phyloP scores from a whole-genome alignment of 164 flowering plant species.

The Vitis labrusca region DNA sequence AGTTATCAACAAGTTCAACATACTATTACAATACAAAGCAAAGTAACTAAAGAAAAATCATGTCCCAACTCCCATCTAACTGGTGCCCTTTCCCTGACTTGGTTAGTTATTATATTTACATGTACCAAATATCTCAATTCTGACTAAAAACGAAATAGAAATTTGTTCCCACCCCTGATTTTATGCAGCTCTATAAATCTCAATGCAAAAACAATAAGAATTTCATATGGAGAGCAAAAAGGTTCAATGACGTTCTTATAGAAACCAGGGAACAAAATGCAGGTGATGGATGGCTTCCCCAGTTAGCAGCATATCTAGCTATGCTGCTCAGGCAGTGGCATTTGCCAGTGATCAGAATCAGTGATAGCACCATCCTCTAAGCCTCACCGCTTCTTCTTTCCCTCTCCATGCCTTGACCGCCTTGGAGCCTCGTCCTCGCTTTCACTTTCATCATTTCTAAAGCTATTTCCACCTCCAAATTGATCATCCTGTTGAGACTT shows the following conservation, averaged over 20 bases:
- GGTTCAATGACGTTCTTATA: neutral
- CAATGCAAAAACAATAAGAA: too few species aligned
- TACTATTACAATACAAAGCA: too few species aligned
- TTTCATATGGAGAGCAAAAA: too few species aligned
- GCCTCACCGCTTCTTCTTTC: conserved; percentile 70
- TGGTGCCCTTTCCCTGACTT: too few species aligned
- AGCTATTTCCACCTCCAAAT: conserved; percentile 43
- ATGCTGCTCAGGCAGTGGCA: neutral
- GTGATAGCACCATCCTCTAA: conserved; percentile 38
- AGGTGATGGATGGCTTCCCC: conserved; percentile 2
- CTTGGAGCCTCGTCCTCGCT: conserved; percentile 99
- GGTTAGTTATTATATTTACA: too few species aligned
- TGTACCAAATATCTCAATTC: too few species aligned
- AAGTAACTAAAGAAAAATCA: too few species aligned
- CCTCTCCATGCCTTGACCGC: conserved; percentile 90
- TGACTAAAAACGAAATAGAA: too few species aligned
- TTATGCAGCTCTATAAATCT: too few species aligned
- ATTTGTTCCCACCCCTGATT: too few species aligned
- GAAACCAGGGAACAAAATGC: neutral
- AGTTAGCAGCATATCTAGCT: neutral
- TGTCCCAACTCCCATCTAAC: too few species aligned
- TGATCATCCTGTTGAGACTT: conserved; percentile 47
- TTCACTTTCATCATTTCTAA: conserved; percentile 79
- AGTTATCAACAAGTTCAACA: too few species aligned
- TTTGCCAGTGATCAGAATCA: conserved; percentile 23